These are phyloP conservation scores for Furcasterigmium furcatum DNA, from an alignment of 2,329 filamentous ascomycete genomes.

Conservation along the genomic window DNA sequence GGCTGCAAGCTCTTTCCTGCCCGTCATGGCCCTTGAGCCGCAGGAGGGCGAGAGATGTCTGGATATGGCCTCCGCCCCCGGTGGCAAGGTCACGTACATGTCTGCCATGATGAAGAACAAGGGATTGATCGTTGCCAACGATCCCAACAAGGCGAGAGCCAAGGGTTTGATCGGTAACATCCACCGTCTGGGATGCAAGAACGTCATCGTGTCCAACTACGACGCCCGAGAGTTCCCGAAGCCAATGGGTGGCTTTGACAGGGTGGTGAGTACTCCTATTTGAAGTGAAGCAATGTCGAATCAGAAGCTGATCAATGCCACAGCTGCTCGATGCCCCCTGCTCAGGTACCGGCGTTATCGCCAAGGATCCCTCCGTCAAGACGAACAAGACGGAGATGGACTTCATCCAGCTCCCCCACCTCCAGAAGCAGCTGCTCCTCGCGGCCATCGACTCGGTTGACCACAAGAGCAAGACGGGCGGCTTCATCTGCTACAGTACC, in stretches of 20 bases:
- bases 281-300: neutral
- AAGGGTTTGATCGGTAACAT: slow-evolving; percentile 99
- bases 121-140: slow-evolving; percentile 92
- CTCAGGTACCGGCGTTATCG: slow-evolving; percentile 94
- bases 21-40: slow-evolving; percentile 94
- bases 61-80: slow-evolving; percentile 91
- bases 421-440: slow-evolving; percentile 91
- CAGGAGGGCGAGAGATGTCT: slow-evolving; percentile 84
- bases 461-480: slow-evolving; percentile 86
- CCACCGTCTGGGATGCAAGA: slow-evolving; percentile 67
- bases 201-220: slow-evolving; percentile 93
- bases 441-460: slow-evolving; percentile 94
- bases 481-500: slow-evolving; percentile 95
- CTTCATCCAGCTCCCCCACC: slow-evolving; percentile 86
- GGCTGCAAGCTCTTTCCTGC: slow-evolving; percentile 92
- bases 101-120: slow-evolving; percentile 98
- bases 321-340: slow-evolving; percentile 48
- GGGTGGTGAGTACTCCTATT: slow-evolving; percentile 55
- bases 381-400: slow-evolving; percentile 97
- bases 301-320: neutral
- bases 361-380: slow-evolving; percentile 95
- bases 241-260: slow-evolving; percentile 93
- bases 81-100: slow-evolving; percentile 94
- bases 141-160: slow-evolving; percentile 87
- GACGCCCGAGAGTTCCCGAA: slow-evolving; percentile 92